Conservation (phyloP, 225 moss, liverwort and hornwort species). For the Marchantia polymorpha region DNA sequence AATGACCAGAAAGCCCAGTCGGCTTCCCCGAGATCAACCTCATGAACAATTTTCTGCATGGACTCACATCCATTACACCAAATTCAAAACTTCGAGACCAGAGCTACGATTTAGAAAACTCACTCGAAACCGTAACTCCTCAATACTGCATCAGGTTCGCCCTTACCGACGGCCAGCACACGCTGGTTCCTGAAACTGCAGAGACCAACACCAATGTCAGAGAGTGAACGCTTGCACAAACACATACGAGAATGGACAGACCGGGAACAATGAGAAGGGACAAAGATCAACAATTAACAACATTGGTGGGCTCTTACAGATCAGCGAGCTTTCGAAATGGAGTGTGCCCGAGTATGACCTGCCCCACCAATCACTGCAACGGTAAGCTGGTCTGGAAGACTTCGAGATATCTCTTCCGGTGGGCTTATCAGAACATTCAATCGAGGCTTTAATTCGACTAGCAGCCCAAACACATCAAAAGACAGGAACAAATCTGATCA, state of each 20-base stretch:
- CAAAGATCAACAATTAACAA: not conserved
- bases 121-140: conserved; percentile 70
- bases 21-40: no score
- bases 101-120: conserved; percentile 13
- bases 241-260: not conserved
- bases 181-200: conserved; percentile 52
- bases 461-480: no score
- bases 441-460: no score
- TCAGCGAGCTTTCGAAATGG: conserved; percentile 67
- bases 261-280: not conserved
- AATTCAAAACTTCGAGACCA: no score
- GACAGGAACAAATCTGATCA: no score
- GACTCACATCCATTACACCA: no score
- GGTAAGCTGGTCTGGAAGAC: not conserved
- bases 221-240: not conserved
- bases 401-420: no score
- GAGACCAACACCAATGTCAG: not conserved
- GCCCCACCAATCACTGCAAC: conserved; percentile 2
- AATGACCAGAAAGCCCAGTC: not conserved
- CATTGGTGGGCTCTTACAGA: conserved; percentile 33
- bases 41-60: no score
- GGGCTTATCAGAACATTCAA: no score
- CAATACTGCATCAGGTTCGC: conserved; percentile 59
- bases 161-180: conserved; percentile 76
- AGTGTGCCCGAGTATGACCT: conserved; percentile 77